Percentiles rank a stretch among this genome's conserved stretches.
Evolutionary conservation across 1,139 yeast species (phyloP).

Genomic region (Cylindricascospora bacillispora): DNA sequence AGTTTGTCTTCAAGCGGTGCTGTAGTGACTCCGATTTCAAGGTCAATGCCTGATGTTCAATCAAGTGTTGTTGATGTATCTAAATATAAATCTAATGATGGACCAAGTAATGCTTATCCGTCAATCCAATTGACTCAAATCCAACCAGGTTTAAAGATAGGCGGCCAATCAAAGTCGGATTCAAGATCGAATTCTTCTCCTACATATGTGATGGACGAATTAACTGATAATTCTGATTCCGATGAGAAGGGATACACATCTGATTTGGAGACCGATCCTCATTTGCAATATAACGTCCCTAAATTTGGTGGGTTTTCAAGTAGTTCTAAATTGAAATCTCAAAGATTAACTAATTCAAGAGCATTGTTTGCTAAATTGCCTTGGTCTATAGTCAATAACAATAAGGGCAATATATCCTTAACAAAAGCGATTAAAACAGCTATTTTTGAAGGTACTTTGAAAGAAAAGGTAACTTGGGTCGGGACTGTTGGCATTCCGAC

Average conservation of each 20-base stretch:
- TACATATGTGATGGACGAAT: conserved; percentile 2
- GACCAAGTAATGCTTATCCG: conserved; percentile 1
- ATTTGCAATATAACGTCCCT: conserved; percentile 30
- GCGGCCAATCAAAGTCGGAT: background rate
- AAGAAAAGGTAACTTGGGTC: conserved; percentile 50
- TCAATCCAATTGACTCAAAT: background rate
- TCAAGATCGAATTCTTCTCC: background rate
- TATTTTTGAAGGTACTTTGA: conserved; percentile 31
- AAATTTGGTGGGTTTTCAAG: conserved; percentile 64
- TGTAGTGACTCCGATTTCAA: conserved; percentile 2
- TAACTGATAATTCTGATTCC: conserved; percentile 4
- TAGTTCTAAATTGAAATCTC: conserved; percentile 28
- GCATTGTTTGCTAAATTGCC: conserved; percentile 57
- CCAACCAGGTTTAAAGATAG: background rate
- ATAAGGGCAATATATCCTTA: conserved; percentile 81
- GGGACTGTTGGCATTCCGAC: conserved; percentile 86
- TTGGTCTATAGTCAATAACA: conserved; percentile 55
- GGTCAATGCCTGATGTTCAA: conserved; percentile 5
- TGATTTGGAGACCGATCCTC: conserved; percentile 7
- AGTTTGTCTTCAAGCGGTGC: background rate
- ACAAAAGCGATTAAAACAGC: conserved; percentile 67
- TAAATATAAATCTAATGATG: conserved; percentile 11
- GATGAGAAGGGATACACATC: conserved; percentile 11
- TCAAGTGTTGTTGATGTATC: conserved; percentile 15
- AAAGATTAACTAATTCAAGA: conserved; percentile 31